These are phyloP conservation scores for Canariomyces notabilis DNA, from an alignment of 2,329 filamentous ascomycete species.

Conservation along the genomic window DNA sequence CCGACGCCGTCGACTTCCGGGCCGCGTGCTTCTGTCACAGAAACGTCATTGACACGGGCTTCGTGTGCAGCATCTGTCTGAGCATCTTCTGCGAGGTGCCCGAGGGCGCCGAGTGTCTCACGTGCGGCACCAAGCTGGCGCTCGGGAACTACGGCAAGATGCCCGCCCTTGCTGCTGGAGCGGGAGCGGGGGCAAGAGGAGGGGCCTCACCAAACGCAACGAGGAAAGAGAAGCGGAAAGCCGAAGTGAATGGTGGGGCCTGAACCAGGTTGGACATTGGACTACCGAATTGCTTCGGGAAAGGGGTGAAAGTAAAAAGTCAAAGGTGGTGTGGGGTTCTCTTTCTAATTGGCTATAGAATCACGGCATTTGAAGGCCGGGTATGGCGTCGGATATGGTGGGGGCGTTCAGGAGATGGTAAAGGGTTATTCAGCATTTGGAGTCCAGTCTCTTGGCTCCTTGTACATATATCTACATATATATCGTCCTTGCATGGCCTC, in stretches of 20 bases:
- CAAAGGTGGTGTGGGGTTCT: not conserved
- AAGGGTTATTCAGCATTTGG: not conserved
- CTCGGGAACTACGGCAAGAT: constrained; percentile 71
- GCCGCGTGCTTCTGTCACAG: constrained; percentile 98
- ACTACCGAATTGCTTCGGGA: too few relatives aligned
- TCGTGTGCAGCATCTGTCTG: constrained; percentile 92
- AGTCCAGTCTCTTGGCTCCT: not conserved
- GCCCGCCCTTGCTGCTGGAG: constrained; percentile 52
- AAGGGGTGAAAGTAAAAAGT: not conserved
- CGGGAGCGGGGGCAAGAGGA: not conserved
- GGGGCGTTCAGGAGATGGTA: not conserved
- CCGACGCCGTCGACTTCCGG: constrained; percentile 87
- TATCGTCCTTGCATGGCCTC: not conserved
- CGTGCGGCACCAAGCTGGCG: constrained; percentile 74
- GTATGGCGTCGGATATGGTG: not conserved
- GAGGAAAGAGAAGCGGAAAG: constrained; percentile 68
- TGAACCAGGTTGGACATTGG: not conserved
- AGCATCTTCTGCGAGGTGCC: constrained; percentile 80
- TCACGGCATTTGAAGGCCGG: not conserved
- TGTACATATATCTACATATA: not conserved
- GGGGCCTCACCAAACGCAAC: constrained; percentile 39
- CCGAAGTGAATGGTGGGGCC: constrained; percentile 42
- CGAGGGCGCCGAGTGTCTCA: constrained; percentile 65
- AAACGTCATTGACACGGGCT: constrained; percentile 83
- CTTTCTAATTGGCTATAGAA: not conserved